Evolutionary conservation across 148 eudicot genomes (phyloP).

Genomic region (Heliosperma pusillum): DNA sequence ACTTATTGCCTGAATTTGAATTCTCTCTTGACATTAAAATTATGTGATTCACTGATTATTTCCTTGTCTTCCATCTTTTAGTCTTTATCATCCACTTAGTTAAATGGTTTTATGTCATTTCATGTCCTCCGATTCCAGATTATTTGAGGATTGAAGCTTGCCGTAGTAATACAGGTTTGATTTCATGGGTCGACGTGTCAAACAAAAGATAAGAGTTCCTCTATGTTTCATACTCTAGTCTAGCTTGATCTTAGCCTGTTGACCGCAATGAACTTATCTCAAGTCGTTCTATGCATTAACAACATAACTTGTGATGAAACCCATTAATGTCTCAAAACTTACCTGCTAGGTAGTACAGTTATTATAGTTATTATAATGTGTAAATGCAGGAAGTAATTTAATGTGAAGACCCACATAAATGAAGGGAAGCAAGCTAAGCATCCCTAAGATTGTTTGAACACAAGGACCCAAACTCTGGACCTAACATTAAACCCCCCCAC

Average conservation of each 20-base stretch:
- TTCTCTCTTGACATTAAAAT: neutral
- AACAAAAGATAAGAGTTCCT: no score
- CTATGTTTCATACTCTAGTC: neutral
- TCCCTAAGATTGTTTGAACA: constrained; percentile 18
- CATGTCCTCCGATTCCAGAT: neutral
- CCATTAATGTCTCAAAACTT: no score
- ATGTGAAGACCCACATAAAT: constrained; percentile 9
- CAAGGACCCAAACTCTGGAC: constrained; percentile 27
- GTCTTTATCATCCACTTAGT: no score
- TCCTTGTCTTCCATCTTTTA: neutral
- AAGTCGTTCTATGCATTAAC: neutral
- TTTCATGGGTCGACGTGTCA: no score
- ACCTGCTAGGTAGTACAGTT: neutral
- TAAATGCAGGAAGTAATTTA: neutral
- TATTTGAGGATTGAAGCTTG: neutral
- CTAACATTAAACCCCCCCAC: constrained; percentile 30
- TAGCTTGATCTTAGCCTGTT: neutral
- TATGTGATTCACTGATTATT: neutral
- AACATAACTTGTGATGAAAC: neutral
- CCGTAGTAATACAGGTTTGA: neutral
- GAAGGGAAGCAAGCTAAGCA: constrained; percentile 14
- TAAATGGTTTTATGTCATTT: neutral
- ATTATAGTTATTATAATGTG: neutral
- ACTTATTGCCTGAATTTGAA: no score
- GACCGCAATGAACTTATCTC: neutral